These are phyloP conservation scores for Penicillium sp. DNA, from an alignment of 2,329 filamentous ascomycete species.

Conservation along the genomic window DNA sequence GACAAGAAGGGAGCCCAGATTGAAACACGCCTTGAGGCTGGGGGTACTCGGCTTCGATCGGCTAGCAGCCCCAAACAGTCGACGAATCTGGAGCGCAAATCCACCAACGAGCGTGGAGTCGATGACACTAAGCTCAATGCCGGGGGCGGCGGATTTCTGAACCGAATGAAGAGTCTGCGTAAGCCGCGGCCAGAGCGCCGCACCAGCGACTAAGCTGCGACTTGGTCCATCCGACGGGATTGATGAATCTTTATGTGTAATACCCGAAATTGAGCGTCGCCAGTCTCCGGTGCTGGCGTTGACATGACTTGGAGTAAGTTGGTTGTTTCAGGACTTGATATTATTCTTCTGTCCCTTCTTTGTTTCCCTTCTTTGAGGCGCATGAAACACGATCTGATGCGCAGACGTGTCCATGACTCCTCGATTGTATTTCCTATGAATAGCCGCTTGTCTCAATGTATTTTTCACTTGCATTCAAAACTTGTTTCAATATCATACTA, in stretches of 20 bases:
- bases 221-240: not conserved
- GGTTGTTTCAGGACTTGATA: conserved; percentile 5
- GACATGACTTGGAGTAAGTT: conserved; percentile 12
- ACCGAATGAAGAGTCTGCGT: conserved; percentile 74
- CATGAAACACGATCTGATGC: conserved; percentile 3
- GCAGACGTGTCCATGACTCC: conserved; percentile 1
- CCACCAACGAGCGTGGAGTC: conserved; percentile 51
- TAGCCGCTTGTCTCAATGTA: conserved; percentile 1
- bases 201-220: conserved; percentile 22
- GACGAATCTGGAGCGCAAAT: conserved; percentile 55
- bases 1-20: conserved; percentile 59
- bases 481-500: not conserved
- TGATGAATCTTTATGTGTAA: conserved; percentile 16
- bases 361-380: not conserved
- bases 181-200: conserved; percentile 43
- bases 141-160: conserved; percentile 61
- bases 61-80: conserved; percentile 56
- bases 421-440: conserved; percentile 5
- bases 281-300: conserved; percentile 19
- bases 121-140: conserved; percentile 41
- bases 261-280: conserved; percentile 21
- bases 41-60: conserved; percentile 38
- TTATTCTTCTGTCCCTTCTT: conserved; percentile 4
- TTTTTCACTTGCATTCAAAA: not conserved
- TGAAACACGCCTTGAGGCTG: conserved; percentile 32